Base-by-base conservation (phyloP, 495 filamentous ascomycete species). In the Cairneyella variabilis region DNA sequence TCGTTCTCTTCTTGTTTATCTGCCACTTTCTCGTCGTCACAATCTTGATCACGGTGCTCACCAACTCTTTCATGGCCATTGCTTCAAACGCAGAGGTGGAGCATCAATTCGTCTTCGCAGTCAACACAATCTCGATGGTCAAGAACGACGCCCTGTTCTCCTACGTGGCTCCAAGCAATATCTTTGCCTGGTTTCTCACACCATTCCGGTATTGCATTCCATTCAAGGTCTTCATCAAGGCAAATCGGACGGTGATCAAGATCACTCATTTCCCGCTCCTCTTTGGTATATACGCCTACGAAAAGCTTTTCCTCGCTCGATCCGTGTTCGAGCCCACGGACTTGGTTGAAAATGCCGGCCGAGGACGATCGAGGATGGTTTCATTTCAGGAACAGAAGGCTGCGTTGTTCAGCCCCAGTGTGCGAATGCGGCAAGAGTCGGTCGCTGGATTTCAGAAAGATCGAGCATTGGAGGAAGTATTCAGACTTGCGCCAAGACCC, bases 1-100 rank as follows among this genome's bases (percentile, higher is more conserved):
- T 96, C 61, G 83, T 82, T 0, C 59, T 91, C 12, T 96, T 96
- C 64, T 75, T 97, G 20, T 86, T 96, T 66, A 92, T 96, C 48
- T 91, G 89, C 67, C 92, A 96, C 68, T 97, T 96, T 61, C 77
- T 96, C 44, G 83, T 96, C n/a, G 83, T 96, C 28, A 95, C 91
- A 7, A 92, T 96, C 41, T 71, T 97, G 41, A 90, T 97, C 63
- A 93, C 90, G 0, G 91, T 97, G 25, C 72, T 96, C 34, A 93
- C 90, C 1, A 96, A 96, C 65, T 91, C 88, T 16, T 96, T 95
- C 72, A 92, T 93, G 87, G 83, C 86, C 0, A 89, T 96, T 62
- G 89, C 91, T 21, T 88, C 90, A 18, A 97, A 96, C 64, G 89
- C 90, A 7, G 86, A 91, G 50, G 83, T 96, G 63, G 91, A 96